Evolutionary conservation across 2,329 filamentous ascomycete species (phyloP), one percentile per base, ranked within the genome.

Genomic region (Lachnellula subtilissima): DNA sequence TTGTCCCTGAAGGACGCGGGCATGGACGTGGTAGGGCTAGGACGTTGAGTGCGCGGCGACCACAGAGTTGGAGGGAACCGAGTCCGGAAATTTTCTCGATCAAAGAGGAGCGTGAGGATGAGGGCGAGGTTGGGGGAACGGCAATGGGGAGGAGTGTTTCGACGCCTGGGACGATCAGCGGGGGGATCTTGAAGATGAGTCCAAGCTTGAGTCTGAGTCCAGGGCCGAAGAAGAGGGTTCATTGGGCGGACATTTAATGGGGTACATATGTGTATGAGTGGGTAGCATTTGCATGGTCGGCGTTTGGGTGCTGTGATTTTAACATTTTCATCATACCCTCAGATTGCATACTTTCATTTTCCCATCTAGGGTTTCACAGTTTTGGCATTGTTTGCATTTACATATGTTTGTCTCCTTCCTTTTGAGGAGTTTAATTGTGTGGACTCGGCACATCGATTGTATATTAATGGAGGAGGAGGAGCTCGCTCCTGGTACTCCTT

Each of bases 71-170:
- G 69, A 60, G 63, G 22, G 58, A 60, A 48, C 69, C 69, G 14
- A 69, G 67, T 52, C 67, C 67, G 23, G 67, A 69, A 28, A 64
- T 71, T 19, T 66, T 55, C 17, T 55, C 62, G 14, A 71, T 71
- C 48, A 55, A 52, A 25, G 69, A 70, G 57, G 69, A 69, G 55
- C 53, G 52, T 25, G 65, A 68, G 58, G 63, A 63, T 17, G 60
- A 59, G 19, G 47, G 58, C 50, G 36, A 52, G 48, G 19, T 19
- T 8, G 53, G 46, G 15, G 22, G 36, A 23, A 40, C 7, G 12
- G 42, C 17, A 9, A 37, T 17, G 8, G 47, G 43, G 15, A 56
- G 55, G 39, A 47, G 56, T 25, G 52, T 57, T n/a, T 55, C 55
- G 2, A 63, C 59, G 23, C 62, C 62, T 39, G 28, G 28, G 28